These are phyloP conservation scores for Podospora didyma DNA, from an alignment of 495 filamentous ascomycete species.

Conservation along the genomic window DNA sequence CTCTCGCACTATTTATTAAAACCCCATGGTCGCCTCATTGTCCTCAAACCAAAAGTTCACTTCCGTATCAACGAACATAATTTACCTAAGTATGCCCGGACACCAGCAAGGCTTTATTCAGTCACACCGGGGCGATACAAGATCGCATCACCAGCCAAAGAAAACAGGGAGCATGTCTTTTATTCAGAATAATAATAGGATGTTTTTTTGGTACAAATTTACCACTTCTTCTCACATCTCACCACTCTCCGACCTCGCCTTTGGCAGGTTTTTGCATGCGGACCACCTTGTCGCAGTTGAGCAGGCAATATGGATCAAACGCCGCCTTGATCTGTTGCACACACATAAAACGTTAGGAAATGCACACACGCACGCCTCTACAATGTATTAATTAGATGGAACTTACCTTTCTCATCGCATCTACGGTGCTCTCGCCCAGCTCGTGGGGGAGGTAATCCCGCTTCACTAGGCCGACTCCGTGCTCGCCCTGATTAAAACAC, in stretches of 20 bases:
- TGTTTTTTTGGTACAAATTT: too few relatives aligned
- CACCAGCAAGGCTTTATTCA: too few relatives aligned
- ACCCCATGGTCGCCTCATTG: too few relatives aligned
- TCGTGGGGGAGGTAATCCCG: constrained; percentile 75
- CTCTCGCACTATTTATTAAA: too few relatives aligned
- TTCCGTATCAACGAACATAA: too few relatives aligned
- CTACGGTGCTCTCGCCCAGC: constrained; percentile 66
- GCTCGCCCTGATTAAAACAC: constrained; percentile 54
- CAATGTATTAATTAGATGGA: neutral
- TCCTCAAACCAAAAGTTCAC: too few relatives aligned
- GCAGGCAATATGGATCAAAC: constrained; percentile 70
- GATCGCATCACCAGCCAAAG: too few relatives aligned
- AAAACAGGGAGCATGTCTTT: neutral
- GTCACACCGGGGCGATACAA: too few relatives aligned
- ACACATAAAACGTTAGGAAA: neutral
- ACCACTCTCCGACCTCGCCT: constrained; percentile 52
- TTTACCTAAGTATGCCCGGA: too few relatives aligned
- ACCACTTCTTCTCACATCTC: neutral
- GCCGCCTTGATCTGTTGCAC: constrained; percentile 56
- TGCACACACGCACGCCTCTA: too few relatives aligned
- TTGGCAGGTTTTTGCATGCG: constrained; percentile 52
- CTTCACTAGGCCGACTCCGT: constrained; percentile 78
- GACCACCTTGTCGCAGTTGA: constrained; percentile 81
- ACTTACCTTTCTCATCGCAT: constrained; percentile 70
- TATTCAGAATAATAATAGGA: neutral